Conservation (phyloP, 78 protist genomes). For the Emiliania huxleyi region DNA sequence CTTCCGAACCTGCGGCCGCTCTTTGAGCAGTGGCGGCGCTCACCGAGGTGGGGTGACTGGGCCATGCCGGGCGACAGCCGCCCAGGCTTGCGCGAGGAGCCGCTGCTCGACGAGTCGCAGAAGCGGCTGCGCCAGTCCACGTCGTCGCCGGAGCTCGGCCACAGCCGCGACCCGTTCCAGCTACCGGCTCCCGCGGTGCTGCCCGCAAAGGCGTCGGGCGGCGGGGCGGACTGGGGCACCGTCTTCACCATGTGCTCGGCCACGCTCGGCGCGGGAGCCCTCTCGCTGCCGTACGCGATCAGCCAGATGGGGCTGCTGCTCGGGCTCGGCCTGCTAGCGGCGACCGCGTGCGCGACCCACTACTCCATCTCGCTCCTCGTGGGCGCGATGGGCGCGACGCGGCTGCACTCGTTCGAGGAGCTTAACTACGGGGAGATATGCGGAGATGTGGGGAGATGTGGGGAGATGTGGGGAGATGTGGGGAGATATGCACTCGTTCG, state of each 20-base stretch:
- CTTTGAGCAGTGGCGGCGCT: background rate
- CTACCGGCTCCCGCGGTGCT: no score
- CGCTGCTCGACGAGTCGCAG: no score
- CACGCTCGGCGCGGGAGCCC: constrained; percentile 49
- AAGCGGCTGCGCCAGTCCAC: background rate
- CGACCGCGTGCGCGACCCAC: background rate
- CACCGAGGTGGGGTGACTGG: background rate
- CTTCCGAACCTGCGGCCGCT: background rate
- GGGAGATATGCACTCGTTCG: no score
- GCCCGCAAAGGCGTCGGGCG: background rate
- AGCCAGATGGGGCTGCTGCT: background rate
- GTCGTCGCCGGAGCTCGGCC: background rate
- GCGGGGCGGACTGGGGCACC: background rate
- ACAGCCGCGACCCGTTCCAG: no score
- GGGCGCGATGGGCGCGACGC: background rate
- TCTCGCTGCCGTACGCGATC: constrained; percentile 34
- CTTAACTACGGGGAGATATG: no score
- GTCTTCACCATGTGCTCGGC: constrained; percentile 34
- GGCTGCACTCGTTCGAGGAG: constrained; percentile 19
- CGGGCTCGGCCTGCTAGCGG: background rate
- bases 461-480: no score
- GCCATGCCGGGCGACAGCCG: background rate
- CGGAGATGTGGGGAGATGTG: no score
- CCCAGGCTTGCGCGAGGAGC: background rate
- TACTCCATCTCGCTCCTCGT: background rate